Conservation (phyloP, 176 grass and related monocot species). For the Zea mays region Zm-B73-REFERENCE-NAM-5.0 NC_050103.1:118777501-118778000, state of each 20-base stretch:
- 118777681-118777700: neutral
- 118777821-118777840: neutral
- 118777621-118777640: neutral
- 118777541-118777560: too few species aligned
- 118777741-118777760: too few species aligned
- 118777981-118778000: constrained; percentile 37
- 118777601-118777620: constrained; percentile 1
- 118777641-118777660: neutral
- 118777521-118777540: too few species aligned
- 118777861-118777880: constrained; percentile 28
- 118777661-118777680: constrained; percentile 15
- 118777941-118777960: neutral
- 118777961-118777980: constrained; percentile 31
- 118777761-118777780: neutral
- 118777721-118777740: too few species aligned
- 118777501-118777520: too few species aligned
- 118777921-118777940: neutral
- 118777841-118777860: constrained; percentile 31
- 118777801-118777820: too few species aligned
- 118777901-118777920: neutral
- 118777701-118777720: neutral
- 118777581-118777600: neutral
- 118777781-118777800: neutral
- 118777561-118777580: neutral
- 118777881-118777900: constrained; percentile 18